A percentile compares a stretch with the other conserved stretches of the same genome.
Evolutionary conservation across 108 stramenopile species (phyloP).

Genomic region (Fistulifera pelliculosa): DNA sequence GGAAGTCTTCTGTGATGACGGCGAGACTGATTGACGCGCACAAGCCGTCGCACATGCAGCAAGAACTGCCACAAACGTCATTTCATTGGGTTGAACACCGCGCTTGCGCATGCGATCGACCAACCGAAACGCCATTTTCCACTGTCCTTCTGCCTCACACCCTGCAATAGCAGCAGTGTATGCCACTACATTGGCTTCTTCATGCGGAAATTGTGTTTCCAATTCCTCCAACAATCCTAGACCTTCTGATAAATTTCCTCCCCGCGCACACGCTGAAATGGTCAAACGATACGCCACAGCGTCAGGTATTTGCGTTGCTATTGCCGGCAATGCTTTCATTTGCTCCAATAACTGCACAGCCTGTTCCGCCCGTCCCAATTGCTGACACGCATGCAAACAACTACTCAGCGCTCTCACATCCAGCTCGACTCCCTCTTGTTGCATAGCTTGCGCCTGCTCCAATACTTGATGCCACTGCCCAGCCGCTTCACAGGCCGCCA

Average conservation of each 20-base stretch:
- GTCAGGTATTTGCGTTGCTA: constrained; percentile 58
- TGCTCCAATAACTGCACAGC: constrained; percentile 15
- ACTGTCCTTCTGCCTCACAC: constrained; percentile 71
- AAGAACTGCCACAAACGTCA: constrained; percentile 62
- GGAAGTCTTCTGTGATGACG: background rate
- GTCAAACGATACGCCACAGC: constrained; percentile 70
- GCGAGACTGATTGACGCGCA: constrained; percentile 16
- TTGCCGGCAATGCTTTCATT: constrained; percentile 66
- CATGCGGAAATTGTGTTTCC: background rate
- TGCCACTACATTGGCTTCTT: constrained; percentile 49
- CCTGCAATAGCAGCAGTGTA: constrained; percentile 76
- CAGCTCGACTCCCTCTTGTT: constrained; percentile 29
- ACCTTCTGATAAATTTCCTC: constrained; percentile 53
- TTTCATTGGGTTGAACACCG: constrained; percentile 61
- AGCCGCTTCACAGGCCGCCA: constrained; percentile 61
- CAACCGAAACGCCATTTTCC: constrained; percentile 51
- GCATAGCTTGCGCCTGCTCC: constrained; percentile 37
- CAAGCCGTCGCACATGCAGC: constrained; percentile 67
- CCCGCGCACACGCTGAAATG: constrained; percentile 72
- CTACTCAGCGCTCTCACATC: constrained; percentile 62
- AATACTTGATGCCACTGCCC: constrained; percentile 55
- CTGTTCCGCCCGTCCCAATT: constrained; percentile 28
- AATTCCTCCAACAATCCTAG: constrained; percentile 50
- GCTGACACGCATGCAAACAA: constrained; percentile 69
- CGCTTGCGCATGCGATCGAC: constrained; percentile 54